These are phyloP conservation scores for Ustilago cynodontis DNA, from an alignment of 1,284 basidiomycete species.

Conservation along the genomic window DNA sequence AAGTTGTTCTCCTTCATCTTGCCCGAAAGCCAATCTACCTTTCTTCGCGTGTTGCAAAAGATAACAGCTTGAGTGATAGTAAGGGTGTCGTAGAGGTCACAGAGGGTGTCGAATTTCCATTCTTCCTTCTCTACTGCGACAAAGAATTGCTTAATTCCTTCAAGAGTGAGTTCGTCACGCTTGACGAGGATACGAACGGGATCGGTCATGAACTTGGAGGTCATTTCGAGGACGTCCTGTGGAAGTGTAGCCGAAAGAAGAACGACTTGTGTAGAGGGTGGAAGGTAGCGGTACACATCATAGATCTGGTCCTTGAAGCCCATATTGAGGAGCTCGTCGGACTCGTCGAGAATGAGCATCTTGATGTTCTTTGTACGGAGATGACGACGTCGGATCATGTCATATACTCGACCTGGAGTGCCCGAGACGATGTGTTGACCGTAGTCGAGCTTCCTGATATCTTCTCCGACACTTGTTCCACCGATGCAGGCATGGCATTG, in stretches of 20 bases:
- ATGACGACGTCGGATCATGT: constrained; percentile 97
- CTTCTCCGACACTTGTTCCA: constrained; percentile 96
- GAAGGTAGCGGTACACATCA: constrained; percentile 98
- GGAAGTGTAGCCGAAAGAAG: constrained; percentile 94
- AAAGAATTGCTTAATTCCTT: constrained; percentile 99
- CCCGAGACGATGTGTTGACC: constrained; percentile 98
- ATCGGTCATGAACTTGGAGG: constrained; percentile 99
- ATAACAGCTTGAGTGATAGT: constrained; percentile 99
- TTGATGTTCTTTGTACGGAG: constrained; percentile 98
- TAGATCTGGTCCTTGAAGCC: constrained; percentile 99
- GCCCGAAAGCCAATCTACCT: constrained; percentile 99
- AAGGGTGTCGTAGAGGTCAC: constrained; percentile 94
- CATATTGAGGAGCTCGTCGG: constrained; percentile 96
- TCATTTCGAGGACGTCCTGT: constrained; percentile 99
- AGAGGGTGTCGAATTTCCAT: constrained; percentile 99
- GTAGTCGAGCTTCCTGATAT: constrained; percentile 97
- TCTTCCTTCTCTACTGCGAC: constrained; percentile 99
- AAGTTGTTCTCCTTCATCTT: constrained; percentile 84
- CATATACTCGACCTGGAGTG: constrained; percentile 97
- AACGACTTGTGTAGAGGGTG: constrained; percentile 97
- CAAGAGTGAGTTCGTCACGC: constrained; percentile 98
- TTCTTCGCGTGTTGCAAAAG: constrained; percentile 98
- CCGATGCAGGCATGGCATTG: constrained; percentile 99
- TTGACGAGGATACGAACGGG: constrained; percentile 98
- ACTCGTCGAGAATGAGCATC: constrained; percentile 98